Evolutionary conservation across 2,329 filamentous ascomycete genomes (phyloP).

Genomic region (Plectosphaerella sp.): DNA sequence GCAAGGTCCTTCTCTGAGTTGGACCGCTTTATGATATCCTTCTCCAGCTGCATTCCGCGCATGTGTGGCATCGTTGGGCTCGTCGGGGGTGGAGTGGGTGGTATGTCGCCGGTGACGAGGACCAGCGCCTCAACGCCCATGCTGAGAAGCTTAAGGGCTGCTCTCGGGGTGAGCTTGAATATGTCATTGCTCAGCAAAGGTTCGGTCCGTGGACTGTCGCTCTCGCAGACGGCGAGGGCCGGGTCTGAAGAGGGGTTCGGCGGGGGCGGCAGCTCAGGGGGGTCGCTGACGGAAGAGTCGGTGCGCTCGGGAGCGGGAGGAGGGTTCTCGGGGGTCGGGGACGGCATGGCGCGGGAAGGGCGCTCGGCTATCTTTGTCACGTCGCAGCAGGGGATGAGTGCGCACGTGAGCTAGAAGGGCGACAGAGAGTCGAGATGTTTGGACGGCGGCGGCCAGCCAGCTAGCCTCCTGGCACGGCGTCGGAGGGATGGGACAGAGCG

Average conservation of each 20-base stretch:
- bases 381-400: too few species aligned
- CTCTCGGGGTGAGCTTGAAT: conserved; percentile 65
- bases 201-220: conserved; percentile 19
- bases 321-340: background rate
- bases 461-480: too few species aligned
- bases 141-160: conserved; percentile 76
- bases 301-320: conserved; percentile 14
- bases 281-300: conserved; percentile 14
- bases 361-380: too few species aligned
- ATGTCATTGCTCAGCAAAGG: conserved; percentile 54
- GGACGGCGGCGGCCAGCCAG: too few species aligned
- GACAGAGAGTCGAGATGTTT: too few species aligned
- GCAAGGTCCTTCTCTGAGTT: conserved; percentile 52
- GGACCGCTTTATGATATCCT: conserved; percentile 54
- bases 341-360: background rate
- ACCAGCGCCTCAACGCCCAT: conserved; percentile 67
- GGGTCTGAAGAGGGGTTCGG: conserved; percentile 36
- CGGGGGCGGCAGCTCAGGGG: conserved; percentile 33
- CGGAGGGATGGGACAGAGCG: too few species aligned
- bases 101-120: conserved; percentile 70
- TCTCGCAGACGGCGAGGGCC: conserved; percentile 19
- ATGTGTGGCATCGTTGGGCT: conserved; percentile 61
- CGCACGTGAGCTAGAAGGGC: too few species aligned
- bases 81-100: conserved; percentile 69
- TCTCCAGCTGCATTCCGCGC: conserved; percentile 58